phyloP scores from a whole-genome alignment of 2,329 filamentous ascomycete genomes.

The Stagonosporopsis cucurbitacearum region DNA sequence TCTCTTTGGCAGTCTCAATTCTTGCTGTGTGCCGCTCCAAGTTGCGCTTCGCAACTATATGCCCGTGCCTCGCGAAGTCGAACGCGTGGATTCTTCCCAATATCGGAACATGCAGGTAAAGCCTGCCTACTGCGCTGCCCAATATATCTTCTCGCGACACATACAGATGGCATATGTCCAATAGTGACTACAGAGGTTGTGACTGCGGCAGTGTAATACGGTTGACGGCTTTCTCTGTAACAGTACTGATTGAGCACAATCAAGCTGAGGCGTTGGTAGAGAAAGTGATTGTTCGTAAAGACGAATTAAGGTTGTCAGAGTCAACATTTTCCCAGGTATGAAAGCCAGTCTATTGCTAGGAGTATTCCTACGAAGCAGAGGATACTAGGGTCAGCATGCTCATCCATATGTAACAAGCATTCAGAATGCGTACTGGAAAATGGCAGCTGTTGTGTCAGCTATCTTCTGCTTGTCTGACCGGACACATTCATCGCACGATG shows the following conservation, averaged over 20 bases:
- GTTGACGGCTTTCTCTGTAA: neutral
- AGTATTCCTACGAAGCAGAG: neutral
- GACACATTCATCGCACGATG: neutral
- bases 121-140: neutral
- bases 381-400: neutral
- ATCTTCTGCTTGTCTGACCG: neutral
- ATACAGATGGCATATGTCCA: neutral
- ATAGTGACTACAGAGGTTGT: neutral
- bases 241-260: neutral
- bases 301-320: neutral
- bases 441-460: neutral
- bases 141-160: neutral
- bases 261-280: neutral
- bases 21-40: neutral
- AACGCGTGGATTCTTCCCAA: neutral
- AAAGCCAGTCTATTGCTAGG: neutral
- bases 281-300: neutral
- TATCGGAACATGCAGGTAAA: neutral
- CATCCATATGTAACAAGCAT: no score
- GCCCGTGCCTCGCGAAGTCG: neutral
- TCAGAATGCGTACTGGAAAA: neutral
- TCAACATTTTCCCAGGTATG: neutral
- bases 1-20: neutral
- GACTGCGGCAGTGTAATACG: neutral
- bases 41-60: neutral